Conservation (phyloP, 1,284 basidiomycete genomes). For the Trichosporon asahii region DNA sequence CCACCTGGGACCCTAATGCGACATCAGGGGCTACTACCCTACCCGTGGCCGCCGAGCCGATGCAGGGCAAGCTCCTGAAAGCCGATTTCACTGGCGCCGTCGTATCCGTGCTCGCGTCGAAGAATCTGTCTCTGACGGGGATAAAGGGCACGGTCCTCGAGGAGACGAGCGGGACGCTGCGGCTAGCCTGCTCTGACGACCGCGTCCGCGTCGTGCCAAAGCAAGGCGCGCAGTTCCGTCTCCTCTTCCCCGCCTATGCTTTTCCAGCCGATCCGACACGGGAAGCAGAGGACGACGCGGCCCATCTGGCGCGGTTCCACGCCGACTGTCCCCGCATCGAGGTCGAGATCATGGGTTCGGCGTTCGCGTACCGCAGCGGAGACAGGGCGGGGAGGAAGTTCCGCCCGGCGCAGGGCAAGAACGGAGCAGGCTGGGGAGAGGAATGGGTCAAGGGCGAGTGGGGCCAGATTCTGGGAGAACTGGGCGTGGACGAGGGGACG, state of each 20-base stretch:
- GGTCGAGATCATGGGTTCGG: slow-evolving; percentile 50
- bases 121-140: slow-evolving; percentile 45
- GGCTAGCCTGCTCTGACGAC: slow-evolving; percentile 42
- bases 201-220: slow-evolving; percentile 51
- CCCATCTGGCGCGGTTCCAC: slow-evolving; percentile 16
- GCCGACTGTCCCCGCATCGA: slow-evolving; percentile 38
- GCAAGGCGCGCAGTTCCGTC: slow-evolving; percentile 46
- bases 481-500: slow-evolving; percentile 10
- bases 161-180: slow-evolving; percentile 54
- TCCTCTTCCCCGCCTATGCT: slow-evolving; percentile 49
- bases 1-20: slow-evolving; percentile 5
- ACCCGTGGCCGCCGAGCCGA: slow-evolving; percentile 33
- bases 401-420: slow-evolving; percentile 43
- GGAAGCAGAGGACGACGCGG: slow-evolving; percentile 19
- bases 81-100: slow-evolving; percentile 54
- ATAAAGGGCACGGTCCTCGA: slow-evolving; percentile 52
- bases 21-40: neutral
- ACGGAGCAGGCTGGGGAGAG: slow-evolving; percentile 47
- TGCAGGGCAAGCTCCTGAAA: slow-evolving; percentile 51
- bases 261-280: slow-evolving; percentile 19
- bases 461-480: slow-evolving; percentile 14
- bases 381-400: slow-evolving; percentile 54
- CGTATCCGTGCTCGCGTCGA: slow-evolving; percentile 33
- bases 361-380: slow-evolving; percentile 50
- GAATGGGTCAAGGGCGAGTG: slow-evolving; percentile 44